A percentile compares a stretch with the other conserved stretches of the same genome.
Conservation (phyloP, 352 stramenopile species). For the Globisporangium emineosum region DNA sequence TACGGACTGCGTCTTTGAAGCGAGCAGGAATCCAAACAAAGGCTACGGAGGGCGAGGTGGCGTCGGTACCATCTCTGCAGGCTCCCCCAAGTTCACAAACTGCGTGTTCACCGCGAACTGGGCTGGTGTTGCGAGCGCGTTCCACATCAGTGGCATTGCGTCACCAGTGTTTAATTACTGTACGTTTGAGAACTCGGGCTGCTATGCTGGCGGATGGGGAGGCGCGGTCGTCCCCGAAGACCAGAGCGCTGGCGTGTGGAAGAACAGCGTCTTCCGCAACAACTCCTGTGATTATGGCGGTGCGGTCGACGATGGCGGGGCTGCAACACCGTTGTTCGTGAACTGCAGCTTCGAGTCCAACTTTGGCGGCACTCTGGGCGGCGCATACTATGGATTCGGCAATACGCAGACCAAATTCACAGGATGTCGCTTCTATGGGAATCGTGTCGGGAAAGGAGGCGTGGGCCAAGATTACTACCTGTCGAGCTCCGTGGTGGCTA, state of each 20-base stretch:
- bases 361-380: constrained; percentile 12
- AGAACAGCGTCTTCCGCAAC: constrained; percentile 21
- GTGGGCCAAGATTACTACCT: constrained; percentile 27
- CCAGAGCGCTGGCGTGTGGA: constrained; percentile 15
- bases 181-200: constrained; percentile 24
- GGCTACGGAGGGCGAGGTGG: constrained; percentile 18
- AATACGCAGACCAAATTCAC: constrained; percentile 17
- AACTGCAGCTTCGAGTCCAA: constrained; percentile 24
- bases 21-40: constrained; percentile 14
- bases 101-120: constrained; percentile 22
- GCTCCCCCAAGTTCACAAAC: constrained; percentile 15
- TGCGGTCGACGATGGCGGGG: constrained; percentile 22
- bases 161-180: constrained; percentile 20
- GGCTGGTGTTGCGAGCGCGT: constrained; percentile 16
- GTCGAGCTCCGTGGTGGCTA: constrained; percentile 17
- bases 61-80: constrained; percentile 13
- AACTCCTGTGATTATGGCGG: constrained; percentile 27
- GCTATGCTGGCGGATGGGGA: constrained; percentile 15
- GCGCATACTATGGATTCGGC: constrained; percentile 25
- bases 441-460: constrained; percentile 21
- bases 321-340: constrained; percentile 11
- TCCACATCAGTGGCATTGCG: constrained; percentile 15
- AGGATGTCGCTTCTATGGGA: constrained; percentile 16
- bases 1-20: constrained; percentile 18
- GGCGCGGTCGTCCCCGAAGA: constrained; percentile 20